Percentiles rank a stretch among this genome's conserved stretches.
These are phyloP conservation scores for Rhodomyrtus tomentosa DNA, from an alignment of 345 rosid genomes.

Conservation along the genomic window DNA sequence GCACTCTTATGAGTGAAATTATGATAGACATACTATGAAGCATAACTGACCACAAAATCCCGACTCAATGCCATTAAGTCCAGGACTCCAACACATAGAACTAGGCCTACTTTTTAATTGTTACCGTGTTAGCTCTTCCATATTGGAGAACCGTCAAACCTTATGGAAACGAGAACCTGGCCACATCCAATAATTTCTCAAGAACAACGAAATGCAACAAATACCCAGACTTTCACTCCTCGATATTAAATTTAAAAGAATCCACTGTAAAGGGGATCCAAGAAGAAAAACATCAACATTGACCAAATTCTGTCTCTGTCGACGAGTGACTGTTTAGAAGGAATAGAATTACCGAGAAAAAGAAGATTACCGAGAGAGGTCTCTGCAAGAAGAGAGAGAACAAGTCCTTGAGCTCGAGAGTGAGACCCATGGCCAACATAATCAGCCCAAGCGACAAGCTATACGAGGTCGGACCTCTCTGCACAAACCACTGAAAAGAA, in stretches of 20 bases:
- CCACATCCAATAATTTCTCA: not conserved
- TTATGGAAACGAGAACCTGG: not conserved
- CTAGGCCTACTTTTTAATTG: not conserved
- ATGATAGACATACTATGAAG: not conserved
- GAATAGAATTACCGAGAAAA: not conserved
- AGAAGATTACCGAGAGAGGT: constrained; percentile 37
- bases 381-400: constrained; percentile 34
- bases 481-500: constrained; percentile 43
- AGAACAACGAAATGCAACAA: not conserved
- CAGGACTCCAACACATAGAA: not conserved
- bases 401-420: constrained; percentile 50
- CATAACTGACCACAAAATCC: not conserved
- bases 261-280: not conserved
- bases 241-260: not conserved
- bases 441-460: constrained; percentile 40
- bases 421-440: constrained; percentile 57
- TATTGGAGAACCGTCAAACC: not conserved
- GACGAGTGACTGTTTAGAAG: not conserved
- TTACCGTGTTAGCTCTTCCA: not conserved
- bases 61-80: not conserved
- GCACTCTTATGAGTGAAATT: not conserved
- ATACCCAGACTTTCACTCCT: not conserved
- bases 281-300: not conserved
- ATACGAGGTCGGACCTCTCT: constrained; percentile 33
- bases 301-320: not conserved